Evolutionary conservation across 495 filamentous ascomycete species (phyloP).

Genomic region (Lophium mytilinum): DNA sequence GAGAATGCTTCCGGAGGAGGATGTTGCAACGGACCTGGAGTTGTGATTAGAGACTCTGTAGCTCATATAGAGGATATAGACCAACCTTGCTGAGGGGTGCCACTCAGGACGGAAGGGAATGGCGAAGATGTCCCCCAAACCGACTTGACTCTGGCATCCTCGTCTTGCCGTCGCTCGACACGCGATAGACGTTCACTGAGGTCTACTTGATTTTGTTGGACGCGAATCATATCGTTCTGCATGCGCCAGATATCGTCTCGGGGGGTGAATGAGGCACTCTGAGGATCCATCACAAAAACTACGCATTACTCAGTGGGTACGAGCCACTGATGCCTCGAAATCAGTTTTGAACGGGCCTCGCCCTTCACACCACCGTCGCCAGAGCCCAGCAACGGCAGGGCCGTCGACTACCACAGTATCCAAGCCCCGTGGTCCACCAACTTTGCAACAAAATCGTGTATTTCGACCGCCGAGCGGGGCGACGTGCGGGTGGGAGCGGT

Average conservation of each 20-base stretch:
- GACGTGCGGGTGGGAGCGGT: too few species aligned
- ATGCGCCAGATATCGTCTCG: constrained; percentile 79
- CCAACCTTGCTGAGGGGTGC: constrained; percentile 71
- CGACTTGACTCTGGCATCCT: constrained; percentile 73
- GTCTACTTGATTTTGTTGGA: constrained; percentile 68
- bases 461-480: background rate
- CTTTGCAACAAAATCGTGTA: background rate
- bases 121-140: constrained; percentile 76
- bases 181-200: constrained; percentile 72
- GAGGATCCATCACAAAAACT: constrained; percentile 50
- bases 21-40: constrained; percentile 62
- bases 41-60: background rate
- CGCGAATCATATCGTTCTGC: constrained; percentile 76
- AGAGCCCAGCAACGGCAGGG: constrained; percentile 15
- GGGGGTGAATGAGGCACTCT: constrained; percentile 50
- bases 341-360: background rate
- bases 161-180: constrained; percentile 74
- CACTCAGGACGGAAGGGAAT: constrained; percentile 62
- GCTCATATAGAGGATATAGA: background rate
- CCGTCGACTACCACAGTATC: constrained; percentile 9
- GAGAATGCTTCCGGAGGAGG: constrained; percentile 70
- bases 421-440: background rate
- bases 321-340: background rate
- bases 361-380: constrained; percentile 13
- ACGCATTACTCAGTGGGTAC: constrained; percentile 14